Evolutionary conservation across 2,329 filamentous ascomycete species (phyloP).

Genomic region (Clarireedia homoeocarpa): DNA sequence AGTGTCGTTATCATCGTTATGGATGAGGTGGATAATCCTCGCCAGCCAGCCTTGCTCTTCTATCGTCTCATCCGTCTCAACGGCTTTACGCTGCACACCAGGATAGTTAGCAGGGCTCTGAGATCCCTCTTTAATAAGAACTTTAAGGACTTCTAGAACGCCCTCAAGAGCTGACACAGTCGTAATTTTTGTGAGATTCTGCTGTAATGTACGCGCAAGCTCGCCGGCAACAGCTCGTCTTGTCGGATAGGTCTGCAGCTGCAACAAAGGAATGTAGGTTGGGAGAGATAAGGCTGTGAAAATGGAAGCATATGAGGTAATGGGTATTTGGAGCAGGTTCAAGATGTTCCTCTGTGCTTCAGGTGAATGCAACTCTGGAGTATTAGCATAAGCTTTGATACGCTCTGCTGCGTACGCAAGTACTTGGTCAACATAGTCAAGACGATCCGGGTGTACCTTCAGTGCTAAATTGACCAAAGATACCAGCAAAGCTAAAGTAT

Average conservation of each 20-base stretch:
- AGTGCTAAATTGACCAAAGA: conserved; percentile 88
- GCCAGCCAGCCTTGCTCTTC: conserved; percentile 98
- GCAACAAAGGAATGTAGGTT: conserved; percentile 81
- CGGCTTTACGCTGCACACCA: conserved; percentile 63
- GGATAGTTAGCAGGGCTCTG: conserved; percentile 80
- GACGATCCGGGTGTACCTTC: conserved; percentile 86
- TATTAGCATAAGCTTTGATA: conserved; percentile 82
- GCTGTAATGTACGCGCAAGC: conserved; percentile 73
- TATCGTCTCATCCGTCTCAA: conserved; percentile 93
- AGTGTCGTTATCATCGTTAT: conserved; percentile 78
- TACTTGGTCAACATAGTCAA: conserved; percentile 95
- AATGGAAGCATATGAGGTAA: conserved; percentile 83
- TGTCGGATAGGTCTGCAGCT: conserved; percentile 88
- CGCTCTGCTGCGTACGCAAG: conserved; percentile 82
- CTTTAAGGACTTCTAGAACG: conserved; percentile 78
- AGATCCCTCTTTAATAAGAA: conserved; percentile 87
- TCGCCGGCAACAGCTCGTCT: conserved; percentile 85
- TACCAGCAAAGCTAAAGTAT: conserved; percentile 89
- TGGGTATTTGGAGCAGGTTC: conserved; percentile 79
- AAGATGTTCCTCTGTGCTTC: conserved; percentile 84
- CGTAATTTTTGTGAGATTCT: conserved; percentile 71
- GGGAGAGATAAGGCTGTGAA: conserved; percentile 95
- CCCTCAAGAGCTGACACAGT: conserved; percentile 77
- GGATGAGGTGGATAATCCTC: conserved; percentile 80
- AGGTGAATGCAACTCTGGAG: conserved; percentile 86